Conservation (phyloP, 805 yeast genomes). For the Yamadazyma ubonensis region DNA sequence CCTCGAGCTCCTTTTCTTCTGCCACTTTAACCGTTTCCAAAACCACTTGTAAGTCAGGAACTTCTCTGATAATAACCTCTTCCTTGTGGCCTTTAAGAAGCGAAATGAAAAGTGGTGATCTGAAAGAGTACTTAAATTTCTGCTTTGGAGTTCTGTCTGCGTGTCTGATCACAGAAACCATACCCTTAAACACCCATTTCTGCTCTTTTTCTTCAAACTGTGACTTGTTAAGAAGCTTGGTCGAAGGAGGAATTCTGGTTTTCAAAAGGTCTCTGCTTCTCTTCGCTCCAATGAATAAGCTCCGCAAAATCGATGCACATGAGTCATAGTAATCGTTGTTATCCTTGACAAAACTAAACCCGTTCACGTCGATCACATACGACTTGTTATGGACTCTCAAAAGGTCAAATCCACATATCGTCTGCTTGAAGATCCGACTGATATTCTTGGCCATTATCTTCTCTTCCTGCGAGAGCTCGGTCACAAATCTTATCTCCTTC, state of each 20-base stretch:
- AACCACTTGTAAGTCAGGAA: constrained; percentile 80
- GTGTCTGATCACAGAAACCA: constrained; percentile 89
- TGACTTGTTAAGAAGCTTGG: constrained; percentile 33
- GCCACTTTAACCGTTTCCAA: constrained; percentile 83
- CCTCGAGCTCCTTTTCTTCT: constrained; percentile 75
- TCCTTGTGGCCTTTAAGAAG: constrained; percentile 91
- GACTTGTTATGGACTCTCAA: constrained; percentile 85
- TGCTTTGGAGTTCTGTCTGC: constrained; percentile 99
- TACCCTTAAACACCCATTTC: constrained; percentile 95
- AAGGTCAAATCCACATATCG: constrained; percentile 95
- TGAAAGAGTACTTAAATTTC: constrained; percentile 92
- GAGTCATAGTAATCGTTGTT: constrained; percentile 81
- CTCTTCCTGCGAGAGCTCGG: constrained; percentile 75
- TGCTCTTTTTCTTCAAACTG: constrained; percentile 64
- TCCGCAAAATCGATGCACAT: constrained; percentile 73
- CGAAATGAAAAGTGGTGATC: constrained; percentile 80
- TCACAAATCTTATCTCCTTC: constrained; percentile 88
- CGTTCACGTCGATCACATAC: constrained; percentile 96
- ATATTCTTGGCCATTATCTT: constrained; percentile 77
- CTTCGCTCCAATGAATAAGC: constrained; percentile 61
- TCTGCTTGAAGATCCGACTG: constrained; percentile 76
- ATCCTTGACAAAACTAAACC: constrained; percentile 96
- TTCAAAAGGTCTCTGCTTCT: constrained; percentile 40
- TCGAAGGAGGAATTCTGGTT: constrained; percentile 33
- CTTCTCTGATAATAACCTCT: constrained; percentile 92